A percentile compares a stretch with the other conserved stretches of the same genome.
phyloP scores from a whole-genome alignment of 768 basidiomycete species.

The Boletus rubroflammeus region DNA sequence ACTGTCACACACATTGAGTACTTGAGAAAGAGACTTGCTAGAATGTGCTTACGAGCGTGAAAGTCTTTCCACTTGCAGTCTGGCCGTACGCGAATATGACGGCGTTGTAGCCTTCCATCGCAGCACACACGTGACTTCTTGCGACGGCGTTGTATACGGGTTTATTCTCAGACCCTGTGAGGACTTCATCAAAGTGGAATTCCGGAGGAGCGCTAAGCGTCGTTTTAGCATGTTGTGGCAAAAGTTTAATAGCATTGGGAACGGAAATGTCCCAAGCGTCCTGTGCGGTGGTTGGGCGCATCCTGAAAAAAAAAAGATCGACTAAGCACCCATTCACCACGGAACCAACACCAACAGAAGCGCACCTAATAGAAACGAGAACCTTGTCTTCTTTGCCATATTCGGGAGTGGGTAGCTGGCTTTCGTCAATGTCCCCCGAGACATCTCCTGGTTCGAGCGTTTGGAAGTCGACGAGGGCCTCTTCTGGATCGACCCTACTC shows the following conservation, averaged over 20 bases:
- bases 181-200: constrained; percentile 72
- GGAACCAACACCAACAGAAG: not conserved
- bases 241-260: constrained; percentile 56
- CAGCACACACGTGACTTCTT: constrained; percentile 76
- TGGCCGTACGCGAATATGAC: constrained; percentile 95
- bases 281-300: constrained; percentile 52
- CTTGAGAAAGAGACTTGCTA: constrained; percentile 33
- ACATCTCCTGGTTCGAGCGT: constrained; percentile 67
- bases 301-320: constrained; percentile 35
- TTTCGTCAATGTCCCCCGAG: constrained; percentile 65
- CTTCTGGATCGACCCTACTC: constrained; percentile 69
- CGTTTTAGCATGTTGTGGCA: constrained; percentile 52
- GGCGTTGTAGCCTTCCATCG: constrained; percentile 96
- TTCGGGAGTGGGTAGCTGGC: constrained; percentile 40
- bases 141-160: constrained; percentile 74
- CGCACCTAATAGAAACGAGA: constrained; percentile 76
- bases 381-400: constrained; percentile 82
- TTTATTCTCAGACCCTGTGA: constrained; percentile 77
- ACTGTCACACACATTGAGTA: constrained; percentile 32
- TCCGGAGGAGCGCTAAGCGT: constrained; percentile 37
- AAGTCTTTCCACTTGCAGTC: constrained; percentile 78
- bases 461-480: constrained; percentile 71
- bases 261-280: constrained; percentile 54
- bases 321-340: not conserved
- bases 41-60: constrained; percentile 46